Percentiles rank a stretch among this genome's conserved stretches.
phyloP scores from a whole-genome alignment of 2,329 filamentous ascomycete species.

The Pseudogymnoascus sp. region DNA sequence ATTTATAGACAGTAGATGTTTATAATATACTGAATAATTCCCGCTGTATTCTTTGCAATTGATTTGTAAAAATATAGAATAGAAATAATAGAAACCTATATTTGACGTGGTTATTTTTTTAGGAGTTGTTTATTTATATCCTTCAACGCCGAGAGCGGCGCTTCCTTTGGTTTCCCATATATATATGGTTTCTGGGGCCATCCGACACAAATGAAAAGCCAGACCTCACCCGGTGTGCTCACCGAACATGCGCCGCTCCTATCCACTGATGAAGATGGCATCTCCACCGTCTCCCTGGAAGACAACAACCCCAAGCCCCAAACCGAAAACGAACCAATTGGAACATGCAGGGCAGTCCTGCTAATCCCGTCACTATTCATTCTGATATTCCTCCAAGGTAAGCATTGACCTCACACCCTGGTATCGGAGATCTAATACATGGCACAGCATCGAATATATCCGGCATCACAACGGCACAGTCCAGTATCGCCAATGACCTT shows the following conservation, averaged over 20 bases:
- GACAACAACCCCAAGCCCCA: not conserved
- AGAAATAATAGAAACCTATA: too few species aligned
- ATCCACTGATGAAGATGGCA: not conserved
- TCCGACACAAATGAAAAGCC: not conserved
- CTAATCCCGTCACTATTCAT: conserved; percentile 49
- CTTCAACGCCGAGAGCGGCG: not conserved
- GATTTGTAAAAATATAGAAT: not conserved
- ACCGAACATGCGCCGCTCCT: not conserved
- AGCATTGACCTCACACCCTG: conserved; percentile 12
- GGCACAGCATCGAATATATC: conserved; percentile 59
- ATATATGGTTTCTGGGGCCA: not conserved
- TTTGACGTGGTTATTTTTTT: not conserved
- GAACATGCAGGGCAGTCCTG: conserved; percentile 32
- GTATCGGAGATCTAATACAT: not conserved
- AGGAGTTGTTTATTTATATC: not conserved
- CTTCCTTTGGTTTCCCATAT: not conserved
- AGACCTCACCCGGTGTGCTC: not conserved
- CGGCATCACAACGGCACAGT: conserved; percentile 75
- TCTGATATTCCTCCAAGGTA: conserved; percentile 56
- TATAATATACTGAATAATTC: not conserved
- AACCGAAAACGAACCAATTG: conserved; percentile 24
- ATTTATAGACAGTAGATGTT: not conserved
- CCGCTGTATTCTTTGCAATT: not conserved
- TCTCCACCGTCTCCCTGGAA: not conserved
- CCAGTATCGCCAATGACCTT: conserved; percentile 66